These are phyloP conservation scores for Arthrobotrys megalospora DNA, from an alignment of 2,329 filamentous ascomycete genomes.

Conservation along the genomic window DNA sequence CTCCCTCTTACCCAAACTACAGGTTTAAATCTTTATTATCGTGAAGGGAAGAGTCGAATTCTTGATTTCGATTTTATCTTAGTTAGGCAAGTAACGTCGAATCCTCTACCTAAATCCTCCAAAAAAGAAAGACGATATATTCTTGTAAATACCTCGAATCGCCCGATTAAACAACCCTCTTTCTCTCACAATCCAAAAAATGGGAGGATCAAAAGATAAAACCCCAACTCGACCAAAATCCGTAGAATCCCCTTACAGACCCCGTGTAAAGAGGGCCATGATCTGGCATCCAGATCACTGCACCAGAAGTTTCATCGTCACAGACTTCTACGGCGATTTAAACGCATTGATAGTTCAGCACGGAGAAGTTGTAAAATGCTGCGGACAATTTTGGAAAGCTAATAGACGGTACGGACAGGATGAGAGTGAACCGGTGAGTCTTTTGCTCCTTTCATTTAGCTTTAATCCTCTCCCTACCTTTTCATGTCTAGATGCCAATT, in stretches of 20 bases:
- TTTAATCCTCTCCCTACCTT: background rate
- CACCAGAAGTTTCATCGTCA: constrained; percentile 13
- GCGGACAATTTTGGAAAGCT: constrained; percentile 21
- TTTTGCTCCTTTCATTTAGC: background rate
- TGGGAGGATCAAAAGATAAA: background rate
- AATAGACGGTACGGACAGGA: constrained; percentile 8
- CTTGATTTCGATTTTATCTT: no score
- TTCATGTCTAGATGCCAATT: no score
- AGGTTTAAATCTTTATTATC: no score
- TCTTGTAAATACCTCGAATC: no score
- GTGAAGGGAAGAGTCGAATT: no score
- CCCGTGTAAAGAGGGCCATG: constrained; percentile 7
- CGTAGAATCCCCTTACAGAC: background rate
- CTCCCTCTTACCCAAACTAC: no score
- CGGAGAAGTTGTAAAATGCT: constrained; percentile 33
- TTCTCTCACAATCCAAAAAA: constrained; percentile 7
- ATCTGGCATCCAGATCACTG: constrained; percentile 32
- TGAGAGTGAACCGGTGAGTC: constrained; percentile 5
- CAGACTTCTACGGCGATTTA: constrained; percentile 21
- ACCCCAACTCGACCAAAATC: background rate
- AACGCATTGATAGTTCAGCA: background rate
- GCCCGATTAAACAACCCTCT: no score
- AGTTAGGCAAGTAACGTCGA: no score
- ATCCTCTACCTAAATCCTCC: no score
- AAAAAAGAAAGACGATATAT: no score